A percentile compares a stretch with the other conserved stretches of the same genome.
Conservation (phyloP, 129 eudicot species). For the Mikania micrantha region DNA sequence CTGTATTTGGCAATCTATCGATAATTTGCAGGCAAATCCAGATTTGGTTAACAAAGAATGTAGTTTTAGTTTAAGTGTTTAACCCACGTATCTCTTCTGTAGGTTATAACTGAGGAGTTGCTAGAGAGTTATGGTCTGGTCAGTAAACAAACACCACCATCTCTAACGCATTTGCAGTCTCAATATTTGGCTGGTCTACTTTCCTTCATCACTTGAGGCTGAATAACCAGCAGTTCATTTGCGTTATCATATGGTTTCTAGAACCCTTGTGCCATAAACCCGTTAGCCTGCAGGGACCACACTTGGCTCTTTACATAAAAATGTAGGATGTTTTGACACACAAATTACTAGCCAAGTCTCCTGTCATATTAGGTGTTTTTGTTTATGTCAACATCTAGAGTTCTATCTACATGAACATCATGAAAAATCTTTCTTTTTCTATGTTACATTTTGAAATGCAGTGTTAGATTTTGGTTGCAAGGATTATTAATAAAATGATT, state of each 20-base stretch:
- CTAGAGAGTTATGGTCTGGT: background rate
- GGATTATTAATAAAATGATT: background rate
- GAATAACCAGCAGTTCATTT: background rate
- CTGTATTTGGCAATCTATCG: background rate
- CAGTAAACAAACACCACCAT: conserved; percentile 8
- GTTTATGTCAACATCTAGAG: background rate
- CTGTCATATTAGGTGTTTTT: background rate
- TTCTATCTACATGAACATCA: background rate
- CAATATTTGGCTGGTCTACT: background rate
- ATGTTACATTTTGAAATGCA: background rate
- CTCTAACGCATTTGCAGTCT: conserved; percentile 2
- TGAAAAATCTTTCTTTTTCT: background rate
- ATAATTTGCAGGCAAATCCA: background rate
- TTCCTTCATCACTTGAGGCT: background rate
- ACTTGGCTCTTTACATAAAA: background rate
- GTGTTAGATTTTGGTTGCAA: background rate
- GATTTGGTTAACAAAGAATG: too few species aligned
- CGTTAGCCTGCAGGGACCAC: background rate
- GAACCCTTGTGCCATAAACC: too few species aligned
- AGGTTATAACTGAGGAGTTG: conserved; percentile 4
- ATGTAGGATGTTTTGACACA: background rate
- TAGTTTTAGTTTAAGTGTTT: too few species aligned
- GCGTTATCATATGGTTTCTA: too few species aligned
- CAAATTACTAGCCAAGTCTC: background rate
- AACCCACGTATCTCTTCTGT: background rate